Evolutionary conservation across 192 early-diverging fungal species (phyloP), one percentile per base, ranked within the genome.

Genomic region (Haplosporangium gracile): DNA sequence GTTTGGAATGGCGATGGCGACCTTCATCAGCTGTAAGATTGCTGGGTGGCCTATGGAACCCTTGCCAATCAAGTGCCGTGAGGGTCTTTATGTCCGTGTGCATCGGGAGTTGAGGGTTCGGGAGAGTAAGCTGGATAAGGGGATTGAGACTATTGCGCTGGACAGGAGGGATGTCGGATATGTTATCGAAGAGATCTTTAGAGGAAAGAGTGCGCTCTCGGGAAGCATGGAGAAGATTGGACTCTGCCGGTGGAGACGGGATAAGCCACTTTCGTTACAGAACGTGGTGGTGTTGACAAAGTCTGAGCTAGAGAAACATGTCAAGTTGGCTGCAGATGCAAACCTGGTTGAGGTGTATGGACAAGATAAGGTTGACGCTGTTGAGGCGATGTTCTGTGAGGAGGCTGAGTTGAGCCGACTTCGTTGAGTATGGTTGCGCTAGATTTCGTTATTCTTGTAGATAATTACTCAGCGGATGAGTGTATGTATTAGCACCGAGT

Each of bases 1-100:
- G 80, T 99, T 99, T 90, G 98, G 98, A 55, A 96, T 95, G 83
- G 91, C 95, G 15, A 95, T 99, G 91, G 98, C 96, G 16, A 95
- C 96, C 0, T 94, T 97, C 83, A 95, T 98, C 8, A 91, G 97
- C 53, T 92, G 93, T 24, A 89, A 88, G 75, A 88, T 96, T 70
- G 91, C 93, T 9, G 88, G 84, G 15, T 94, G 92, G 82, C 93
- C 93, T 18, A 92, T 93, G 2, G 93, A 96, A 55, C 96, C 96
- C 2, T 83, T 97, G 39, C 89, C 95, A 0, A 91, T 95, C 87
- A 97, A 97, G 73, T 85, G 91, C 42, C 94, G 97, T 29, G 92
- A 96, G 34, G 91, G 93, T 36, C 90, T 95, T 9, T 97, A 97
- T 75, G 73, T 82, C 8, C 89, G 96, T 20, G 65, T 98, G 68